A percentile compares a stretch with the other conserved stretches of the same genome.
phyloP scores from a whole-genome alignment of 2,329 filamentous ascomycete genomes.

The Erysiphe pulchra region DNA sequence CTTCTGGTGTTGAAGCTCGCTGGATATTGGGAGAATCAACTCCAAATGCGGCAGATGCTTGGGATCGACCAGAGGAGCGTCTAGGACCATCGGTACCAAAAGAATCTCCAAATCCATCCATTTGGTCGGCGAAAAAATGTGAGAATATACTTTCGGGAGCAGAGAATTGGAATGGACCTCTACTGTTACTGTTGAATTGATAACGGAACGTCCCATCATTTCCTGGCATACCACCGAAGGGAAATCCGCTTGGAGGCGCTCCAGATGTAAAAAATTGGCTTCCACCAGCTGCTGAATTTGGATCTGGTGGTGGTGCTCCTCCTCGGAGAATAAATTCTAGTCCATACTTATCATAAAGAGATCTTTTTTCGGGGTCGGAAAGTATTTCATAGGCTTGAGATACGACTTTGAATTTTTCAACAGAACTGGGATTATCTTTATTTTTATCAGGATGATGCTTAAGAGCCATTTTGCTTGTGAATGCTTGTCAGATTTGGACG shows the following conservation, averaged over 20 bases:
- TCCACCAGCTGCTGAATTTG: constrained; percentile 27
- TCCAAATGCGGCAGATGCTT: constrained; percentile 17
- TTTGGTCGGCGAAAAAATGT: constrained; percentile 44
- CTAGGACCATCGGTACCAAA: constrained; percentile 17
- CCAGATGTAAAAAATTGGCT: constrained; percentile 20
- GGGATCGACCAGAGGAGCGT: constrained; percentile 21
- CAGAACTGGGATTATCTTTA: constrained; percentile 61
- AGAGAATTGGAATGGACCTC: constrained; percentile 46
- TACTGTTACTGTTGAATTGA: constrained; percentile 16
- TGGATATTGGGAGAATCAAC: constrained; percentile 17
- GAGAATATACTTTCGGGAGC: constrained; percentile 65
- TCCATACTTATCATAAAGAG: constrained; percentile 82
- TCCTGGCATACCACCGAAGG: constrained; percentile 24
- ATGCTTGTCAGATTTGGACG: constrained; percentile 3
- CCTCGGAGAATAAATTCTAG: constrained; percentile 78
- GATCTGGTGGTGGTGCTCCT: constrained; percentile 39
- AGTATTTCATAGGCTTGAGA: constrained; percentile 97
- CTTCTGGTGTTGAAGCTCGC: constrained; percentile 42
- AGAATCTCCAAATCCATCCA: constrained; percentile 26
- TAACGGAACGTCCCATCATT: constrained; percentile 26
- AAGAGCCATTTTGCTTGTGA: constrained; percentile 51
- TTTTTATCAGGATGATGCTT: constrained; percentile 98
- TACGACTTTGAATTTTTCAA: constrained; percentile 93
- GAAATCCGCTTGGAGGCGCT: constrained; percentile 27
- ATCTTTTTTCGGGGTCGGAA: constrained; percentile 88